Evolutionary conservation across 2,329 filamentous ascomycete species (phyloP), one percentile per base, ranked within the genome.

Genomic region (Clonostachys rosea): DNA sequence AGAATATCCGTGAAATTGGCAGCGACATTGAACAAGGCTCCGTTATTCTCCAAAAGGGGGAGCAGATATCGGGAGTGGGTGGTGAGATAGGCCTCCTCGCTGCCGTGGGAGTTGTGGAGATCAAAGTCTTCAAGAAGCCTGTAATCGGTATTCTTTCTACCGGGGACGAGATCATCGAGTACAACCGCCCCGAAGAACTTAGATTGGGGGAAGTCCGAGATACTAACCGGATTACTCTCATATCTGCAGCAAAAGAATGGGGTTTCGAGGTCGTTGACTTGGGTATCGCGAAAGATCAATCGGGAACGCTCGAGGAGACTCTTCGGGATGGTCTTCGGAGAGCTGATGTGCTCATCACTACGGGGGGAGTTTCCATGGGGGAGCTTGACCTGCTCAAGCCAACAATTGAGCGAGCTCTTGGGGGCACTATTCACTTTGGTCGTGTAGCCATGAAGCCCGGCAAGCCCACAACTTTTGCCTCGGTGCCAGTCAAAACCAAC

Each of bases 401-500:
- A 0, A 97, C 92, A 1, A 89, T 99, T 57, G 94, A 97, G 71
- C 86, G 92, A 40, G 77, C 84, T 2, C 79, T 99, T 1, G 90
- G 91, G 48, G 94, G 94, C 8, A 94, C 86, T 0, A 96, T 99
- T 54, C 94, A 96, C 66, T 99, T 99, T 57, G 94, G 94, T 20
- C 86, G 94, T 4, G 94, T 99, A 4, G 81, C 86, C 47, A 97
- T 99, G 94, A 99, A 99, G 71, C 94, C 94, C 0, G 94, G 94
- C 5, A 99, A 97, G 67, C 94, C 94, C 3, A 96, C 91, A 0
- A 99, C 94, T 0, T 99, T 99, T 64, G 94, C 94, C 3, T 96
- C 90, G 0, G 79, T 97, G 1, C 84, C 89, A 2, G 73, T 79
- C 37, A 84, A 84, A 64, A 73, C 80, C 49, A 78, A 79, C 51